These are phyloP conservation scores for Strigomonas culicis DNA, from an alignment of 208 protist species.

Conservation along the genomic window DNA sequence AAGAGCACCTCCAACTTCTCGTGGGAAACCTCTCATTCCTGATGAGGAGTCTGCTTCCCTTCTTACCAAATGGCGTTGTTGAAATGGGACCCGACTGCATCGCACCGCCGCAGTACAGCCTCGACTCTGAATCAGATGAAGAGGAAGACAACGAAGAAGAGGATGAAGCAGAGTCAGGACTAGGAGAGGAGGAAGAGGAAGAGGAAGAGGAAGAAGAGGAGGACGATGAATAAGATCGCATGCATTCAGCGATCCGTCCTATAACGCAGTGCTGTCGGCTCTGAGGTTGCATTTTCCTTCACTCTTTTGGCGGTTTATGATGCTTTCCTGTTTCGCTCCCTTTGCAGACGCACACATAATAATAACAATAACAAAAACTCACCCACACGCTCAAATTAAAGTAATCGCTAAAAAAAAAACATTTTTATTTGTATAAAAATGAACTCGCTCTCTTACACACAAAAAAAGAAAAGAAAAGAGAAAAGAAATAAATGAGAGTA, in stretches of 20 bases:
- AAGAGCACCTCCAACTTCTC: constrained; percentile 45
- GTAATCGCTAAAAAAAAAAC: background rate
- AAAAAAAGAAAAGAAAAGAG: constrained; percentile 6
- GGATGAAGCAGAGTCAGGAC: constrained; percentile 29
- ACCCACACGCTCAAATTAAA: too few relatives aligned
- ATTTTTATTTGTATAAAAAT: background rate
- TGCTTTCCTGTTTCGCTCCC: constrained; percentile 6
- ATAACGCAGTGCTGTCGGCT: too few relatives aligned
- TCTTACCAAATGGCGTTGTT: constrained; percentile 81
- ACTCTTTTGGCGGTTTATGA: constrained; percentile 8
- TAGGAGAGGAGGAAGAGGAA: constrained; percentile 27
- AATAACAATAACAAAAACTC: constrained; percentile 7
- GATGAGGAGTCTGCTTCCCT: constrained; percentile 54
- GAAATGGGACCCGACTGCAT: constrained; percentile 77
- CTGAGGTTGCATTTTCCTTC: background rate
- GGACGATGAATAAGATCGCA: constrained; percentile 18
- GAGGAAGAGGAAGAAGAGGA: constrained; percentile 22
- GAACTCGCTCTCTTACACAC: background rate
- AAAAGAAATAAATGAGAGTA: background rate
- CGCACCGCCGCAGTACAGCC: constrained; percentile 59
- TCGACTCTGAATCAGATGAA: constrained; percentile 28
- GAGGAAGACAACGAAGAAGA: constrained; percentile 27
- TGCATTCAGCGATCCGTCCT: constrained; percentile 18
- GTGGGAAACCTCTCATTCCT: constrained; percentile 39
- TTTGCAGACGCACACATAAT: background rate